Evolutionary conservation across 1,139 yeast genomes (phyloP).

Genomic region (Meyerozyma smithsonii): DNA sequence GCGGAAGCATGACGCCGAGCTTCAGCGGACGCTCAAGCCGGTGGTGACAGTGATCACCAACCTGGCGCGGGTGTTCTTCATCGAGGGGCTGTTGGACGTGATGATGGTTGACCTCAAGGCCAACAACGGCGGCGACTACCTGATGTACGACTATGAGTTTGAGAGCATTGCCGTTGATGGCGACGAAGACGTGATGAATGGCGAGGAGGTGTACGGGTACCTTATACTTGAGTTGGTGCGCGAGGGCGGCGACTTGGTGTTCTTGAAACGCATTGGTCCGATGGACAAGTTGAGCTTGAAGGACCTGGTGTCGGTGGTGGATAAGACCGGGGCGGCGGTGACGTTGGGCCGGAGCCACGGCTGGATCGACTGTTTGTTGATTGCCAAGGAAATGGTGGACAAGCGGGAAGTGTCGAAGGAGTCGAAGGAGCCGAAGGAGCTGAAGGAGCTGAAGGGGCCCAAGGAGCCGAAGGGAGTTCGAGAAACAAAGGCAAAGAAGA

Average conservation of each 20-base stretch:
- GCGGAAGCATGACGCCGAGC: conserved; percentile 26
- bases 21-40: conserved; percentile 32
- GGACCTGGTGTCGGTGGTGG: conserved; percentile 35
- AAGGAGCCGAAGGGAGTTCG: neutral
- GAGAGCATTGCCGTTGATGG: conserved; percentile 30
- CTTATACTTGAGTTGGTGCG: conserved; percentile 59
- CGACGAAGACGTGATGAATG: conserved; percentile 30
- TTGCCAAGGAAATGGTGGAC: conserved; percentile 37
- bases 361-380: conserved; percentile 44
- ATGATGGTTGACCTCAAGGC: conserved; percentile 43
- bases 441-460: conserved; percentile 11
- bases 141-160: conserved; percentile 77
- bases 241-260: conserved; percentile 53
- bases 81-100: conserved; percentile 33
- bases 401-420: neutral
- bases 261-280: conserved; percentile 41
- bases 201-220: conserved; percentile 47
- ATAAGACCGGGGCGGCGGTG: conserved; percentile 29
- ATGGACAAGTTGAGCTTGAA: conserved; percentile 19
- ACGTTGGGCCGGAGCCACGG: conserved; percentile 35
- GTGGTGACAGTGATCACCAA: conserved; percentile 48
- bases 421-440: no score
- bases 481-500: neutral
- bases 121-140: conserved; percentile 56
- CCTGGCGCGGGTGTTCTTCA: conserved; percentile 40